Evolutionary conservation across 345 rosid genomes (phyloP).

Genomic region (Ricinus communis): DNA sequence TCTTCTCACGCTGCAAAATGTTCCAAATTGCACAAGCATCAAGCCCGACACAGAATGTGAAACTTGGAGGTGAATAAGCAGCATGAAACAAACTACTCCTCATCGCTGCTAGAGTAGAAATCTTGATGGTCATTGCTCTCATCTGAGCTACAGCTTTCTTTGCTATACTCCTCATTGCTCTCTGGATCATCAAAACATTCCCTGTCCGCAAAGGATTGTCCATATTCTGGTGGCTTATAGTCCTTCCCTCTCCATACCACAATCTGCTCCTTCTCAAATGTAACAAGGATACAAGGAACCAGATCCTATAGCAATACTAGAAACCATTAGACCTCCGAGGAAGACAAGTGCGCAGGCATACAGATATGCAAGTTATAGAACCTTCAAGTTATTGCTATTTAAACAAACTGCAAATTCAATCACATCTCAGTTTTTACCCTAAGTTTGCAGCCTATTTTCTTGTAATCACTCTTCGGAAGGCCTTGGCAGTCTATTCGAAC

Average conservation of each 20-base stretch:
- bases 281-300: constrained; percentile 80
- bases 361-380: not conserved
- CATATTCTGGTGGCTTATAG: constrained; percentile 56
- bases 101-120: constrained; percentile 7
- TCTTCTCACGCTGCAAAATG: not conserved
- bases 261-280: constrained; percentile 91
- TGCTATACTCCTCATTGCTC: not conserved
- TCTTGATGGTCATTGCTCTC: constrained; percentile 8
- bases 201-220: constrained; percentile 29
- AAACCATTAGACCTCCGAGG: not conserved
- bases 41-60: not conserved
- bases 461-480: constrained; percentile 78
- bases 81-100: constrained; percentile 12
- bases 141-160: constrained; percentile 14
- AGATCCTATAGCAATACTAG: constrained; percentile 50
- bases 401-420: not conserved
- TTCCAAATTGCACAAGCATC: constrained; percentile 7
- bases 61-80: not conserved
- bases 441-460: constrained; percentile 91
- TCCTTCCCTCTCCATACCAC: constrained; percentile 80
- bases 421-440: constrained; percentile 44
- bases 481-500: constrained; percentile 84
- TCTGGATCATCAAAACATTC: constrained; percentile 28
- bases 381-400: too few relatives aligned
- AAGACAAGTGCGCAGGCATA: not conserved